phyloP scores from a whole-genome alignment of 2,329 filamentous ascomycete species.

The Paramyrothecium sp. region DNA sequence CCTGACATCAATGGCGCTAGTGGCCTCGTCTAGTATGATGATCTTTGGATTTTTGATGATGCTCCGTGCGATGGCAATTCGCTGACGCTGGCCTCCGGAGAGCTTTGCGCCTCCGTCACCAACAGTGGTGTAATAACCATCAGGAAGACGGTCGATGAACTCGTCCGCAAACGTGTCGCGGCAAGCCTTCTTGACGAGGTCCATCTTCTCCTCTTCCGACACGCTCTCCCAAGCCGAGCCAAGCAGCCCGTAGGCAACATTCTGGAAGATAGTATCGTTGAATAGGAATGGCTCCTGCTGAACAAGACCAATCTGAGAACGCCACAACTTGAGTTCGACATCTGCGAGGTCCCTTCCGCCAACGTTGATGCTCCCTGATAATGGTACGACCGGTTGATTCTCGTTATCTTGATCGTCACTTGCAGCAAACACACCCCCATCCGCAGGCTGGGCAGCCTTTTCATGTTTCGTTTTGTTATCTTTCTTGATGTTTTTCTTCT shows the following conservation, averaged over 20 bases:
- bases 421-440: not conserved
- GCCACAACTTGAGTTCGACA: conserved; percentile 25
- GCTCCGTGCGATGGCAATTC: conserved; percentile 1
- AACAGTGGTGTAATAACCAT: not conserved
- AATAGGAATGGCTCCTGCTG: conserved; percentile 37
- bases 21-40: conserved; percentile 67
- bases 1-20: conserved; percentile 46
- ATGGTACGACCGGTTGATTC: not conserved
- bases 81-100: not conserved
- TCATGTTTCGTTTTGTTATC: not conserved
- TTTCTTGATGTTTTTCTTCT: not conserved
- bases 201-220: conserved; percentile 31
- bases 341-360: conserved; percentile 21
- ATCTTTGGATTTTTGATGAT: conserved; percentile 41
- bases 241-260: conserved; percentile 47
- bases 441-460: not conserved
- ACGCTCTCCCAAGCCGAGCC: conserved; percentile 22
- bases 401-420: not conserved
- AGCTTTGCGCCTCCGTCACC: not conserved
- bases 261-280: conserved; percentile 44
- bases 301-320: conserved; percentile 26
- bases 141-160: conserved; percentile 33
- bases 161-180: conserved; percentile 43
- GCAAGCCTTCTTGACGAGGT: conserved; percentile 39
- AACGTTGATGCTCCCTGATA: conserved; percentile 20